Conservation (phyloP, 2,329 filamentous ascomycete genomes). For the Akanthomyces dipterigenus region DNA sequence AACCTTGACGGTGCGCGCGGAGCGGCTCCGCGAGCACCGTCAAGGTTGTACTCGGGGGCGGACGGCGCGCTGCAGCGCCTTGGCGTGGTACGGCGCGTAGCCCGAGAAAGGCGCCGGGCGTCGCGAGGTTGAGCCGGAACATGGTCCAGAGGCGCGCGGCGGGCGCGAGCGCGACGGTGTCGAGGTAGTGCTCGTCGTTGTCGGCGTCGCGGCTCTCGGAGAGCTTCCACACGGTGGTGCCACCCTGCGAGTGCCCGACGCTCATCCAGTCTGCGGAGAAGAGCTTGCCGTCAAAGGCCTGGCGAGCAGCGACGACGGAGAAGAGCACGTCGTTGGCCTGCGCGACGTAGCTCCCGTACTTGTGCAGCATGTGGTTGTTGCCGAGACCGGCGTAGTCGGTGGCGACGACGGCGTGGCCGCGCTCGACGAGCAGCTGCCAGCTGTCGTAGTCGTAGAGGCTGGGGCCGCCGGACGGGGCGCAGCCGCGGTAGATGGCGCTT, state of each 20-base stretch:
- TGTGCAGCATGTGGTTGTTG: conserved; percentile 17
- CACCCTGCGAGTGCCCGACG: conserved; percentile 17
- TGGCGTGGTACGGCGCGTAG: conserved; percentile 5
- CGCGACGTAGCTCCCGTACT: conserved; percentile 11
- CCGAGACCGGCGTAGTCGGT: conserved; percentile 20
- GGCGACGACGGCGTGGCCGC: conserved; percentile 16
- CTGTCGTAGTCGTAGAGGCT: conserved; percentile 14
- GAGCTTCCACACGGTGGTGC: conserved; percentile 17
- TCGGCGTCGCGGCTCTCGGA: conserved; percentile 12
- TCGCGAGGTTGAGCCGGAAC: neutral
- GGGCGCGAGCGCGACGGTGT: conserved; percentile 14
- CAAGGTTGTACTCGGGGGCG: conserved; percentile 3
- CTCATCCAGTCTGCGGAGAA: conserved; percentile 13
- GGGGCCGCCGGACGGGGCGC: conserved; percentile 14
- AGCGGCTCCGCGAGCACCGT: too few relatives aligned
- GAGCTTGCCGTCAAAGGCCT: conserved; percentile 4
- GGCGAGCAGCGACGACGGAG: conserved; percentile 9
- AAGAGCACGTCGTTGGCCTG: conserved; percentile 6
- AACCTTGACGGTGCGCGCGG: too few relatives aligned
- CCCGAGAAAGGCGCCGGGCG: neutral
- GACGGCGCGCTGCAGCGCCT: neutral
- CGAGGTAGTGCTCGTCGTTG: conserved; percentile 6
- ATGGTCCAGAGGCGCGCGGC: conserved; percentile 3
- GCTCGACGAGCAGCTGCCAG: conserved; percentile 12
- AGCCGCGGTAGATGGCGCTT: conserved; percentile 12